A percentile compares a stretch with the other conserved stretches of the same genome.
phyloP scores from a whole-genome alignment of 176 grass and related monocot species.

The Musa beccarii region DNA sequence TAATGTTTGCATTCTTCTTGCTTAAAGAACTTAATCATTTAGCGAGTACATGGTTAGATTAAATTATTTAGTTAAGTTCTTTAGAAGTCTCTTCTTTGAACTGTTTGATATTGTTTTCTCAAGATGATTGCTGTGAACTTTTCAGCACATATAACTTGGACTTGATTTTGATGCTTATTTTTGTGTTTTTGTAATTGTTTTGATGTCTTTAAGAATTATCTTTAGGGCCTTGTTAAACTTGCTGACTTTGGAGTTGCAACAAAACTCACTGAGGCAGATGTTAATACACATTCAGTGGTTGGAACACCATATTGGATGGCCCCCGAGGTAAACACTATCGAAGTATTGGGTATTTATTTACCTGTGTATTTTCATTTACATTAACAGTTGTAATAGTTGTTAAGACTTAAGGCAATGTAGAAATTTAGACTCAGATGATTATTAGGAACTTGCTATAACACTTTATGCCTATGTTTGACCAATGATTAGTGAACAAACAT shows the following conservation, averaged over 20 bases:
- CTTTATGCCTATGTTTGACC: not conserved
- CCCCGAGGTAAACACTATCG: slow-evolving; percentile 57
- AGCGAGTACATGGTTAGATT: too few species aligned
- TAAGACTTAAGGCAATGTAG: too few species aligned
- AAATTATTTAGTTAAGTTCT: not conserved
- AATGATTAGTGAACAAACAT: not conserved
- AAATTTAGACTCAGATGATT: not conserved
- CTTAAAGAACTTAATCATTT: too few species aligned
- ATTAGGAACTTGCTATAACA: not conserved
- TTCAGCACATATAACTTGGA: not conserved
- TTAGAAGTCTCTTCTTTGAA: not conserved
- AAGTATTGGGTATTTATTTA: not conserved
- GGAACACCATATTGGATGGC: slow-evolving; percentile 99
- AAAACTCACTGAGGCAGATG: slow-evolving; percentile 97
- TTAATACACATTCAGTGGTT: slow-evolving; percentile 97
- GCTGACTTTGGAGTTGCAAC: slow-evolving; percentile 99
- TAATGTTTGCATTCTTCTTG: too few species aligned
- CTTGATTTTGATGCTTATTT: slow-evolving; percentile 1
- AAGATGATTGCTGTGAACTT: not conserved
- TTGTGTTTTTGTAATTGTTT: not conserved
- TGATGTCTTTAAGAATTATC: not conserved
- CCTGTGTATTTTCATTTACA: not conserved
- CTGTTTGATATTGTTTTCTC: not conserved
- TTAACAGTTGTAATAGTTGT: too few species aligned
- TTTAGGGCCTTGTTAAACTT: slow-evolving; percentile 98